These are phyloP conservation scores for Mesembryanthemum crystallinum DNA, from an alignment of 148 eudicot genomes.

Conservation along the genomic window DNA sequence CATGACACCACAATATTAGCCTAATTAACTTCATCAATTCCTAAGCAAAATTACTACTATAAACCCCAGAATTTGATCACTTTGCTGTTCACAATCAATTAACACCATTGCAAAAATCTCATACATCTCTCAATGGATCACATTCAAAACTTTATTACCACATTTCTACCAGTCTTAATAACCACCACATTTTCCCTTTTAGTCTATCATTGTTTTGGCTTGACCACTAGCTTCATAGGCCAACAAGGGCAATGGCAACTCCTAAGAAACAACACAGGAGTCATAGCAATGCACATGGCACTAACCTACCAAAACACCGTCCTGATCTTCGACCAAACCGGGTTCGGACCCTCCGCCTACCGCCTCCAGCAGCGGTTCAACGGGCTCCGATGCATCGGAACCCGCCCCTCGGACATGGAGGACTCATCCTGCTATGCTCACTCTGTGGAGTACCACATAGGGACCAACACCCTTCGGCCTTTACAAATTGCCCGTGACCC, in stretches of 20 bases:
- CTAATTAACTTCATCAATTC: not conserved
- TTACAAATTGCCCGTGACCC: conserved; percentile 39
- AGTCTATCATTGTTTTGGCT: not conserved
- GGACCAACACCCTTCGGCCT: conserved; percentile 35
- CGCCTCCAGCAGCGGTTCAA: conserved; percentile 25
- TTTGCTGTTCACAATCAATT: too few relatives aligned
- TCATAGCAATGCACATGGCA: conserved; percentile 69
- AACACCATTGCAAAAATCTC: too few relatives aligned
- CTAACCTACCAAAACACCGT: conserved; percentile 51
- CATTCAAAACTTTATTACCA: not conserved
- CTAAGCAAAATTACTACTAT: not conserved
- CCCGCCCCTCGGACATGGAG: conserved; percentile 15
- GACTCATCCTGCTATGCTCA: conserved; percentile 57
- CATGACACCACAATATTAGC: conserved; percentile 12
- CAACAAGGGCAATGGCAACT: conserved; percentile 46
- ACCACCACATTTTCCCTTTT: not conserved
- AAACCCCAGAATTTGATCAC: not conserved
- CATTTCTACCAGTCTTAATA: not conserved
- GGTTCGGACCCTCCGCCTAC: conserved; percentile 43
- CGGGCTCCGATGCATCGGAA: conserved; percentile 28
- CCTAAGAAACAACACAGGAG: conserved; percentile 50
- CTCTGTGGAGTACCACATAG: conserved; percentile 55
- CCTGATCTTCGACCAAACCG: conserved; percentile 50
- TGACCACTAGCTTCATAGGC: not conserved
- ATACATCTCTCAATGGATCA: too few relatives aligned